These are phyloP conservation scores for Phytophthora ramorum DNA, from an alignment of 352 stramenopile species.

Conservation along the genomic window DNA sequence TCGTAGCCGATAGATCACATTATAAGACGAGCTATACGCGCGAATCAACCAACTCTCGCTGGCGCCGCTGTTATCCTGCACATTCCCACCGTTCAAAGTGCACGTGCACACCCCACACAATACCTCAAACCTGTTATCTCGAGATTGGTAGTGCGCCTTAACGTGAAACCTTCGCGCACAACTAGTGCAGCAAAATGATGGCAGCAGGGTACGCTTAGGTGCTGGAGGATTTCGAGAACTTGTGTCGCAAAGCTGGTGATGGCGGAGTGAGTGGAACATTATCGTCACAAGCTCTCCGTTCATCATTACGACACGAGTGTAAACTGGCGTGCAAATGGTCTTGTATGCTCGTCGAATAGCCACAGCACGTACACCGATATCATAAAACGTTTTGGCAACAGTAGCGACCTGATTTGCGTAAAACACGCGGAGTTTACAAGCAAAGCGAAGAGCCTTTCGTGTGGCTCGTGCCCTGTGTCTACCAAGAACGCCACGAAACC, in stretches of 20 bases:
- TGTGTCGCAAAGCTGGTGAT: conserved; percentile 22
- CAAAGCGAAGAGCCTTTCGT: conserved; percentile 41
- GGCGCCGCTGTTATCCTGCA: conserved; percentile 1
- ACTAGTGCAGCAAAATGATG: conserved; percentile 47
- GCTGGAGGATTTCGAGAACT: background rate
- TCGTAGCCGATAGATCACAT: conserved; percentile 55
- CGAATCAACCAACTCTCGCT: conserved; percentile 64
- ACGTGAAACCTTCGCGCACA: conserved; percentile 64
- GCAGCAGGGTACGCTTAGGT: conserved; percentile 3
- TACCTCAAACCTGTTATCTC: conserved; percentile 38
- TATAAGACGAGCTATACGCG: conserved; percentile 68
- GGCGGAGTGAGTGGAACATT: conserved; percentile 55
- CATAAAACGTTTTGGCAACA: conserved; percentile 45
- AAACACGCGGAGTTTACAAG: conserved; percentile 32
- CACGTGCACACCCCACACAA: conserved; percentile 55
- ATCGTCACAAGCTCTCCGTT: conserved; percentile 68
- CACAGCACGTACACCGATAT: conserved; percentile 22
- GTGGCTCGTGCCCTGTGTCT: conserved; percentile 34
- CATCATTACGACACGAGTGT: conserved; percentile 52
- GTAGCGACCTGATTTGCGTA: conserved; percentile 38
- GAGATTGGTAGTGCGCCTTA: conserved; percentile 33
- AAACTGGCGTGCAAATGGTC: conserved; percentile 48
- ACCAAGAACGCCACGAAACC: conserved; percentile 61
- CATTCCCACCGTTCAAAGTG: conserved; percentile 35
- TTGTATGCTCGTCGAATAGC: conserved; percentile 45